These are phyloP conservation scores for Solanum hybrid DNA, from an alignment of 305 asterid species.

Conservation along the genomic window DNA sequence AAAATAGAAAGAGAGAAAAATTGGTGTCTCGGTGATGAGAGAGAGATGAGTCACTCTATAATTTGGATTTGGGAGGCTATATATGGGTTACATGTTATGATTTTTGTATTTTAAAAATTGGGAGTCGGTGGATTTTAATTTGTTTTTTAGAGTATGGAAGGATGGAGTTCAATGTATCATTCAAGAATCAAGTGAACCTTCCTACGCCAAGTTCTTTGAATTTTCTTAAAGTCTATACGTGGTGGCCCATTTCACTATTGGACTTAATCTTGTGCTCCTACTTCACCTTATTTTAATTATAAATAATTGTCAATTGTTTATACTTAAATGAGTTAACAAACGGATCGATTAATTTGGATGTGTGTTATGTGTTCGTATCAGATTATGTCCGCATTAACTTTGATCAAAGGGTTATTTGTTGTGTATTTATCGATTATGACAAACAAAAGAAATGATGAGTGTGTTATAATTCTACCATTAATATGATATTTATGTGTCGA, in stretches of 20 bases:
- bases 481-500: neutral
- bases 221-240: neutral
- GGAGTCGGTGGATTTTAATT: constrained; percentile 14
- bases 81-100: neutral
- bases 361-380: neutral
- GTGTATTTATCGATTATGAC: too few species aligned
- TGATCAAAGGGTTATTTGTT: neutral
- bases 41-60: neutral
- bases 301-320: neutral
- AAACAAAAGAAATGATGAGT: too few species aligned
- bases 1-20: neutral
- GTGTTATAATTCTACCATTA: too few species aligned
- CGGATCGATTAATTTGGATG: neutral
- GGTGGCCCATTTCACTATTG: neutral
- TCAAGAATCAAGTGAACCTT: neutral
- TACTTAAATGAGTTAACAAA: neutral
- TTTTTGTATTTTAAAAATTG: neutral
- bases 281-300: neutral
- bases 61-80: constrained; percentile 6
- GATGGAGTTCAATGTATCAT: constrained; percentile 5
- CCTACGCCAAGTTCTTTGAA: constrained; percentile 6
- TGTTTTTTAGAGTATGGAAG: neutral
- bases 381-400: neutral
- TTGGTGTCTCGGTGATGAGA: neutral
- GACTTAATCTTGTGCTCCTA: neutral